Evolutionary conservation across 2,329 filamentous ascomycete species (phyloP), one percentile per base, ranked within the genome.

Genomic region (Colletotrichum sojae): DNA sequence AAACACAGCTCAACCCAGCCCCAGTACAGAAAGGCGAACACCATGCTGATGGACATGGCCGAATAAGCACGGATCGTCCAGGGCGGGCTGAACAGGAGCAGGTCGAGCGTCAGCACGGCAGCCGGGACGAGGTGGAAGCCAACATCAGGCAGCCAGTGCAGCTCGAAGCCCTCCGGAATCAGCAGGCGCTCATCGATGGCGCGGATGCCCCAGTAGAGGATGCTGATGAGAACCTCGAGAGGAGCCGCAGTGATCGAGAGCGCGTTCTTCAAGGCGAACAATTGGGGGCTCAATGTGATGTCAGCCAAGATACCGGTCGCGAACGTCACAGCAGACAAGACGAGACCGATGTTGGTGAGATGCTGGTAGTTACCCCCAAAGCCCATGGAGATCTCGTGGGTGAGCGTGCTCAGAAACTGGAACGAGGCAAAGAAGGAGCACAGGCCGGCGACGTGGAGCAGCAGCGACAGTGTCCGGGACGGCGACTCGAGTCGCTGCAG

Each of bases 1-100:
- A 88, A 92, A 81, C 92, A 94, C 25, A 89, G 84, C 79, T 94
- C 91, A 25, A 94, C 88, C 92, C 92, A 95, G 71, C 87, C 86
- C 91, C 92, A 95, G 78, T 95, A 95, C 3, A 81, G 77, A 70
- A 92, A 89, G 0, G 91, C 91, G 51, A 94, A 79, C 2, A 73
- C 76, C 13, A 86, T 85, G 71, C 88, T 90, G 27, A 92, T 75
- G 1, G 82, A 80, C 75, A 92, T 84, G 5, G 90, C 87, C 1
- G 86, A 84, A n/a, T 89, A 83, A 8, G 84, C 84, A 10, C 85
- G 83, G 69, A 92, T 87, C 0, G 90, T 90, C 89, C 91, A 94
- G 1, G 92, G 92, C 12, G 92, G 92, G 54, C 89, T 92, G 53
- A 94, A 83, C 46, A 94, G 82, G 18, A 94, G 76, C 16, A 92